Base-by-base conservation (phyloP, 495 filamentous ascomycete species). In the Aspergillus incahuasiensis region DNA sequence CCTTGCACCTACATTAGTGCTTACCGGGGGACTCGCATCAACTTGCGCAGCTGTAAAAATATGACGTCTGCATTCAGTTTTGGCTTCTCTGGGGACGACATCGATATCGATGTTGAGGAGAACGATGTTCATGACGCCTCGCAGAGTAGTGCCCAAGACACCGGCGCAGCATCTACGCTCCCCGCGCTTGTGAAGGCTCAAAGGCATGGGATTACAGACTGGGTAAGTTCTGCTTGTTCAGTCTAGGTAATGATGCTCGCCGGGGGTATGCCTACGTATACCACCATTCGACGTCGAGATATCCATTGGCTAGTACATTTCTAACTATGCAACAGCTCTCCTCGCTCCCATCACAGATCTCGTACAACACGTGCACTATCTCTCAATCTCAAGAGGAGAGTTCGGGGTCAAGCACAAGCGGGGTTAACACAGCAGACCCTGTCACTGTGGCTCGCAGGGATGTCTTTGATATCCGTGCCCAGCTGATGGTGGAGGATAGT, bases 401-500 rank as follows among this genome's bases (percentile, higher is more conserved):
- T 15, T 2, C 12, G 32, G 32, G 32, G 9, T 4, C 22, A 44
- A 15, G 78, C 55, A 67, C 70, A 30, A 66, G 66, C 40, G 13
- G 57, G 48, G 54, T 6, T 3, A 52, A 61, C 32, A 57, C 21
- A 46, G 19, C 9, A 44, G 12, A 3, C n/a, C 12, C 60, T 47
- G 39, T 64, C 19, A 74, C 71, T 21, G 74, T 98, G 22, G 90
- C 89, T 5, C 87, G 91, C 22, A 85, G 94, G 13, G 92, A 96
- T 61, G 80, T 96, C 51, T 96, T 92, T 79, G 94, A 98, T 67
- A 89, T 96, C 46, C 86, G 89, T 21, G 83, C 95, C 40, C 94
- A 98, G 73, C 78, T 97, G 28, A 95, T 96, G 88, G 89, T 89
- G 38, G 91, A 97, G 71, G 88, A 89, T 56, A 79, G 77, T 35